Evolutionary conservation across 1,284 basidiomycete genomes (phyloP).

Genomic region (Boletellus deceptivus): DNA sequence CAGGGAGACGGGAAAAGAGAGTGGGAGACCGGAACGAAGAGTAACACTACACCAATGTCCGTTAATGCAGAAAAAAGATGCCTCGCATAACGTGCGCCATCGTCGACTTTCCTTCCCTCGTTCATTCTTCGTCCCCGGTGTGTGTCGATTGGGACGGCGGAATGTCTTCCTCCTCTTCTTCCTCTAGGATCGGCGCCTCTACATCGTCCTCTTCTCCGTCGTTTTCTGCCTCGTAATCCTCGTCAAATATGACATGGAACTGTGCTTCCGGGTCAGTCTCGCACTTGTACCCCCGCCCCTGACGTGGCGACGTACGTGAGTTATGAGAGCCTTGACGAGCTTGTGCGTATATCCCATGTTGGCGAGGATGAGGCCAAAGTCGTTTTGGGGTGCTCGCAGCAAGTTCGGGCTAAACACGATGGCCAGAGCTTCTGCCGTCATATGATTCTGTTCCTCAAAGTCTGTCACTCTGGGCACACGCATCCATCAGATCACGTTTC

Average conservation of each 20-base stretch:
- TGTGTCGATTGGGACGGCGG: slow-evolving; percentile 28
- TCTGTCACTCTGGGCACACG: slow-evolving; percentile 69
- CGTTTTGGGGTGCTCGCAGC: slow-evolving; percentile 65
- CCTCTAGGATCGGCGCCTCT: slow-evolving; percentile 48
- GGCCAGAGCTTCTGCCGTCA: slow-evolving; percentile 79
- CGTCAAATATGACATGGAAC: slow-evolving; percentile 53
- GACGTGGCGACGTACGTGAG: slow-evolving; percentile 53
- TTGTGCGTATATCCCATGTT: slow-evolving; percentile 77
- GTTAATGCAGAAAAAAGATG: slow-evolving; percentile 13
- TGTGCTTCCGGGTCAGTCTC: slow-evolving; percentile 20
- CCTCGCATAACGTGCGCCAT: slow-evolving; percentile 10
- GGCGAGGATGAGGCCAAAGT: slow-evolving; percentile 69
- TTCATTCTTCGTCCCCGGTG: slow-evolving; percentile 24
- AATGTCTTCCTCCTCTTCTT: slow-evolving; percentile 43
- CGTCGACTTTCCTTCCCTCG: not conserved
- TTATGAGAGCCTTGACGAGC: slow-evolving; percentile 74
- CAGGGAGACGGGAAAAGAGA: not conserved
- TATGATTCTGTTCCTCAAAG: slow-evolving; percentile 81
- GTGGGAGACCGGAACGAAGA: not conserved
- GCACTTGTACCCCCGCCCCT: not conserved
- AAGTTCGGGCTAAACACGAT: slow-evolving; percentile 83
- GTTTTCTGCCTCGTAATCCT: slow-evolving; percentile 42
- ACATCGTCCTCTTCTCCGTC: slow-evolving; percentile 46
- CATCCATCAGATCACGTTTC: slow-evolving; percentile 5
- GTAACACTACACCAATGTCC: slow-evolving; percentile 29